phyloP scores from a whole-genome alignment of 352 stramenopile species.

The Blastocystis sp. region DNA sequence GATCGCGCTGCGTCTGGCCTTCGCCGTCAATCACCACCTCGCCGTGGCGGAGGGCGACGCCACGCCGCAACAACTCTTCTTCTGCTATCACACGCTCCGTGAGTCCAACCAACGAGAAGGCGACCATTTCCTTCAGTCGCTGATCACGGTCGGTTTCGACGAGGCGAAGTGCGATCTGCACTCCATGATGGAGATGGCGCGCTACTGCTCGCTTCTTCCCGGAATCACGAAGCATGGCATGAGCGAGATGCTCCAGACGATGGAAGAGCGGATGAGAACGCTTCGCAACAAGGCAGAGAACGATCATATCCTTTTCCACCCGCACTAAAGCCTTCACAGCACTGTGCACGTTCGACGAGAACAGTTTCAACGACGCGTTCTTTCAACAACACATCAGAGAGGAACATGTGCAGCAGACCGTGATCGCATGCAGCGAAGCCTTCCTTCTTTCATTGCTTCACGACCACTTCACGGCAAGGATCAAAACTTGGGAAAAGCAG shows the following conservation, averaged over 20 bases:
- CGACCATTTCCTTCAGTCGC: background rate
- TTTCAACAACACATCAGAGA: background rate
- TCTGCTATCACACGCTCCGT: background rate
- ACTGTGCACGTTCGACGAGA: background rate
- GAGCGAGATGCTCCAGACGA: background rate
- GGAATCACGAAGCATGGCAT: background rate
- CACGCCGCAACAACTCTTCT: background rate
- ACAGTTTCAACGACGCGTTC: background rate
- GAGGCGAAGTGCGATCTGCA: background rate
- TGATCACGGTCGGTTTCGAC: background rate
- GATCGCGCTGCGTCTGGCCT: conserved; percentile 12
- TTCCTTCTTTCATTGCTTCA: background rate
- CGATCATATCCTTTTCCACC: background rate
- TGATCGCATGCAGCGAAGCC: background rate
- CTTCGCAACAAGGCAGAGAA: background rate
- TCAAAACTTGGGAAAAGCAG: background rate
- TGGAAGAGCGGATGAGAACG: background rate
- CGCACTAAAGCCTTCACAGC: background rate
- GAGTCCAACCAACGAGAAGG: background rate
- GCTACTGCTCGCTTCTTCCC: background rate
- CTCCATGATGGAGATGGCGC: background rate
- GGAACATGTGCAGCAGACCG: background rate
- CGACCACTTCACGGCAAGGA: background rate
- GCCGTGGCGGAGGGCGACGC: background rate
- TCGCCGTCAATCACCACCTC: background rate